These are phyloP conservation scores for Lycium ferocissimum DNA, from an alignment of 257 asterid species.

Conservation along the genomic window DNA sequence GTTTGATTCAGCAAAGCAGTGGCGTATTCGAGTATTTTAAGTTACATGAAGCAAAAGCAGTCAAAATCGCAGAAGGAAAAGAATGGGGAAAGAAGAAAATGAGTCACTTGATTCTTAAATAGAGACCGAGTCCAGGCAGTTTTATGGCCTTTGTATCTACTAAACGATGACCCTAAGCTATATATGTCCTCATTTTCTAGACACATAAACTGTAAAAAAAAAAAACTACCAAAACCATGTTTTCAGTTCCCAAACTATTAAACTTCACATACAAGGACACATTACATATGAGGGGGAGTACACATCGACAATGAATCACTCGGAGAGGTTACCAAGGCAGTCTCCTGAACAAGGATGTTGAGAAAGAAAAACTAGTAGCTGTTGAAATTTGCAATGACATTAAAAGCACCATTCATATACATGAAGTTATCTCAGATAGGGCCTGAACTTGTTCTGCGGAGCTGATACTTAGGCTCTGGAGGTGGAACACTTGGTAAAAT, in stretches of 20 bases:
- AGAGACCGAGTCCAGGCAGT: background rate
- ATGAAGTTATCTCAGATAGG: constrained; percentile 40
- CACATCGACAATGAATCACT: constrained; percentile 3
- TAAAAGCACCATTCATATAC: constrained; percentile 28
- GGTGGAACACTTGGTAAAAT: constrained; percentile 43
- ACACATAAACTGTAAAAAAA: constrained; percentile 14
- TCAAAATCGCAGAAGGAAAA: background rate
- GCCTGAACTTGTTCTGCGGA: constrained; percentile 54
- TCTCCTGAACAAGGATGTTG: background rate
- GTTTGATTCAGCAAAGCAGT: constrained; percentile 18
- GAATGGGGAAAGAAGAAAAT: background rate
- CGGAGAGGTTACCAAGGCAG: constrained; percentile 29
- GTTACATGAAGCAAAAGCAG: background rate
- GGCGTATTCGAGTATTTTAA: background rate
- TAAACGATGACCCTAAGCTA: background rate
- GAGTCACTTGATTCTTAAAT: constrained; percentile 6
- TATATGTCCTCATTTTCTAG: constrained; percentile 16
- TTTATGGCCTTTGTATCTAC: constrained; percentile 15
- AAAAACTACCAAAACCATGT: constrained; percentile 18
- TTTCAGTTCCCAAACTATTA: constrained; percentile 27
- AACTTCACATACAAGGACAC: constrained; percentile 32
- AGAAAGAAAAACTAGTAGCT: constrained; percentile 14
- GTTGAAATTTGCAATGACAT: constrained; percentile 23
- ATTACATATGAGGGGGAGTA: constrained; percentile 1
- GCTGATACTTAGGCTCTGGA: constrained; percentile 56